Conservation (phyloP, 495 filamentous ascomycete genomes). For the Hypoxylon perforatum region DNA sequence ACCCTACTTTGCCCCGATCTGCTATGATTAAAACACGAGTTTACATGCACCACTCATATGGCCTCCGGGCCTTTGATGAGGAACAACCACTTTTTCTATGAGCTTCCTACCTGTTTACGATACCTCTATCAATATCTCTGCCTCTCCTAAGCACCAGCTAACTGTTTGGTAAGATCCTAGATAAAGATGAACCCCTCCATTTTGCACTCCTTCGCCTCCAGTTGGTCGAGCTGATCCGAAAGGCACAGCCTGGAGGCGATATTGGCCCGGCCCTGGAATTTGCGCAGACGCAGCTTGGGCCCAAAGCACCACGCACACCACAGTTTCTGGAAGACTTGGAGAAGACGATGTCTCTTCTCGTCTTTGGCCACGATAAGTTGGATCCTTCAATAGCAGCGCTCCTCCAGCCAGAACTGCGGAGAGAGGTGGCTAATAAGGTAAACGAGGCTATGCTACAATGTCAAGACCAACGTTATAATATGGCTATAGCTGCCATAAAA, state of each 20-base stretch:
- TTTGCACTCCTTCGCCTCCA: conserved; percentile 92
- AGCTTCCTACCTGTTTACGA: conserved; percentile 57
- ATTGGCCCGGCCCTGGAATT: conserved; percentile 87
- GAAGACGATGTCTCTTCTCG: conserved; percentile 89
- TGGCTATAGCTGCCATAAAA: conserved; percentile 83
- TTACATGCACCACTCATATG: conserved; percentile 99
- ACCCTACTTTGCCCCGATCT: conserved; percentile 43
- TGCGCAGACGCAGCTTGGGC: conserved; percentile 85
- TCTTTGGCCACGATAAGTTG: conserved; percentile 80
- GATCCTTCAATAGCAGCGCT: conserved; percentile 78
- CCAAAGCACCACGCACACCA: conserved; percentile 82
- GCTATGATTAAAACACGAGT: conserved; percentile 91
- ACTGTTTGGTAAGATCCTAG: conserved; percentile 75
- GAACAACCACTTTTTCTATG: conserved; percentile 95
- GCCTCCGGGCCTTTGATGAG: conserved; percentile 87
- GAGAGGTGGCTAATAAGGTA: conserved; percentile 80
- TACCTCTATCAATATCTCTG: conserved; percentile 5
- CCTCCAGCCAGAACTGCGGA: conserved; percentile 82
- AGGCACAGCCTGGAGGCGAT: conserved; percentile 67
- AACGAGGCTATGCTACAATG: conserved; percentile 85
- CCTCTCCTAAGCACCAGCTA: conserved; percentile 43
- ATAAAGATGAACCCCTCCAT: conserved; percentile 83
- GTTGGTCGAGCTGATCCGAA: conserved; percentile 90
- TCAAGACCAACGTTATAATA: conserved; percentile 77
- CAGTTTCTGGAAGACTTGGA: conserved; percentile 90